A percentile compares a stretch with the other conserved stretches of the same genome.
phyloP scores from a whole-genome alignment of 306 rosid genomes.

The Glycine soja region DNA sequence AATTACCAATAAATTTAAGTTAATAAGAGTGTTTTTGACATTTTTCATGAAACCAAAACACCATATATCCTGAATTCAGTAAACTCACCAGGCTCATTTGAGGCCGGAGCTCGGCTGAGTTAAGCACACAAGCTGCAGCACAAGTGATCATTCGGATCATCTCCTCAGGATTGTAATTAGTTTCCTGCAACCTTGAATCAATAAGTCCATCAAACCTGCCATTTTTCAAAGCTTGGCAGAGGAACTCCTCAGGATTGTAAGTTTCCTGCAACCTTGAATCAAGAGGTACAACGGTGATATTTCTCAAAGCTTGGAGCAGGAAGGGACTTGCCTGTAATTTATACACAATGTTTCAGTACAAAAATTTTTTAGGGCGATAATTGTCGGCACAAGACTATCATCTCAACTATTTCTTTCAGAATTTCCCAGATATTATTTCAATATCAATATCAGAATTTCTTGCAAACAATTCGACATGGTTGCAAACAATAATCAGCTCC shows the following conservation, averaged over 20 bases:
- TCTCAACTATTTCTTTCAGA: neutral
- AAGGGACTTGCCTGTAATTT: constrained; percentile 75
- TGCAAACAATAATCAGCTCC: constrained; percentile 8
- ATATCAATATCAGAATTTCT: neutral
- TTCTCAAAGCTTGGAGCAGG: constrained; percentile 60
- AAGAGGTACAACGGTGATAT: constrained; percentile 54
- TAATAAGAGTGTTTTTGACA: no score
- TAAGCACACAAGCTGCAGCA: constrained; percentile 65
- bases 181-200: no score
- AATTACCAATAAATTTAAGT: no score
- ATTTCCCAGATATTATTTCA: constrained; percentile 12
- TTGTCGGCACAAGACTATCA: neutral
- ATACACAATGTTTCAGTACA: constrained; percentile 9
- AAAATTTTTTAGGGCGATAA: neutral
- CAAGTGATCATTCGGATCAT: constrained; percentile 63
- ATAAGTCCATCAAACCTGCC: no score
- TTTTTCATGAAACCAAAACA: neutral
- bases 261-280: constrained; percentile 60
- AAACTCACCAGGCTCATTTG: constrained; percentile 64
- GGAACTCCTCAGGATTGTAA: constrained; percentile 37
- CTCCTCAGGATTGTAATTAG: constrained; percentile 36
- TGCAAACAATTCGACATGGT: constrained; percentile 17
- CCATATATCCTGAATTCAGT: constrained; percentile 11
- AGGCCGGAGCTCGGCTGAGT: constrained; percentile 66
- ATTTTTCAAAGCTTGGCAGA: no score